Conservation (phyloP, 2,329 filamentous ascomycete genomes). For the Lachnellula willkommii region DNA sequence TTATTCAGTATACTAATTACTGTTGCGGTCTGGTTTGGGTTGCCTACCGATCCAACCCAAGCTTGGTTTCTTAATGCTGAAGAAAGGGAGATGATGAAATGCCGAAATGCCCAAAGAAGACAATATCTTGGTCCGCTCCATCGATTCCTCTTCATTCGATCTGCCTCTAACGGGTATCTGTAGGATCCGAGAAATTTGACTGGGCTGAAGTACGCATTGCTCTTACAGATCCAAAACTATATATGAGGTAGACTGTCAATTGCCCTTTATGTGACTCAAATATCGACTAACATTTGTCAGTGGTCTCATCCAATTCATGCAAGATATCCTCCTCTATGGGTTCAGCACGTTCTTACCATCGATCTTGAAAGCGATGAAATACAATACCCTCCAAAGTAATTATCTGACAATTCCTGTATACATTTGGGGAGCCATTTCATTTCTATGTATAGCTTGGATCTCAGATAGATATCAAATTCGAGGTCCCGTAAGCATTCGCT, state of each 20-base stretch:
- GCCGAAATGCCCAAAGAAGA: conserved; percentile 40
- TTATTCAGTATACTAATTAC: conserved; percentile 40
- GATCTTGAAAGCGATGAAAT: conserved; percentile 49
- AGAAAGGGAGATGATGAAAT: conserved; percentile 46
- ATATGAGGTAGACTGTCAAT: conserved; percentile 29
- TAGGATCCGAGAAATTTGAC: conserved; percentile 41
- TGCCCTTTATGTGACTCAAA: too few species aligned
- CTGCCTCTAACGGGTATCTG: not conserved
- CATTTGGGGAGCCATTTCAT: conserved; percentile 42
- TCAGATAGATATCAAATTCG: conserved; percentile 37
- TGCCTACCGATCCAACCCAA: conserved; percentile 42
- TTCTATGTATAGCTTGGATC: conserved; percentile 40
- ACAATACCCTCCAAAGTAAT: conserved; percentile 45
- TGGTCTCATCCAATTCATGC: conserved; percentile 23
- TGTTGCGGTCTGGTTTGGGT: conserved; percentile 40
- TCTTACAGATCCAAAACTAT: conserved; percentile 46
- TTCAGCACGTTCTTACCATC: conserved; percentile 54
- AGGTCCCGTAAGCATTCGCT: conserved; percentile 7
- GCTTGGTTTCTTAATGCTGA: conserved; percentile 45
- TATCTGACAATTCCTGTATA: conserved; percentile 54
- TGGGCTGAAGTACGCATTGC: conserved; percentile 46
- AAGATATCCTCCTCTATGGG: conserved; percentile 37
- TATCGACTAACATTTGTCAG: conserved; percentile 24
- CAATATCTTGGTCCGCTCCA: conserved; percentile 34
- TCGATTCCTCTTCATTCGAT: not conserved